Conservation (phyloP, 164 flowering plant species). For the Liriodendron chinense region DNA sequence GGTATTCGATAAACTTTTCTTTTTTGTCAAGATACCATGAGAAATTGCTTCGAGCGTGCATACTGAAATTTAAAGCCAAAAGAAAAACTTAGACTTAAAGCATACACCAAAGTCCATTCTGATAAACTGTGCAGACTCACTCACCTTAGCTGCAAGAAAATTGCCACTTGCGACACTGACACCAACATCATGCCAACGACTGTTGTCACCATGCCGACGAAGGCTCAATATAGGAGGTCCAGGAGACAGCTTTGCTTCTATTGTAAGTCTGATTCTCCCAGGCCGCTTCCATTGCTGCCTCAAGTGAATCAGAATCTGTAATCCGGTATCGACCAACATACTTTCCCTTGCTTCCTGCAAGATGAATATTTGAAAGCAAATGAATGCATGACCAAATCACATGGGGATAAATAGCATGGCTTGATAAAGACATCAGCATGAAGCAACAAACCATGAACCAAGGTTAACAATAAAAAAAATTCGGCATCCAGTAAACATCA, state of each 20-base stretch:
- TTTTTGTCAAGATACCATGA: neutral
- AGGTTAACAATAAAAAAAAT: neutral
- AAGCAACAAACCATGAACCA: neutral
- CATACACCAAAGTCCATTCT: too few relatives aligned
- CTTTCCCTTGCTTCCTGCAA: constrained; percentile 69
- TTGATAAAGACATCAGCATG: neutral
- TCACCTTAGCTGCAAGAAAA: constrained; percentile 93
- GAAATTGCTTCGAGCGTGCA: neutral
- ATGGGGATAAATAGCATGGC: neutral
- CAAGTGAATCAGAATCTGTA: constrained; percentile 72
- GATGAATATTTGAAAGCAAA: constrained; percentile 4
- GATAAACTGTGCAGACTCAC: constrained; percentile 1
- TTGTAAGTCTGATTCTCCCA: constrained; percentile 66
- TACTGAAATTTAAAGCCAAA: neutral
- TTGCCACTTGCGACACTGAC: constrained; percentile 96
- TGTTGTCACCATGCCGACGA: constrained; percentile 88
- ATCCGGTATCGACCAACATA: constrained; percentile 83
- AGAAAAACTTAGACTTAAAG: too few relatives aligned
- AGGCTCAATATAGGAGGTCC: constrained; percentile 79
- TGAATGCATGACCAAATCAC: neutral
- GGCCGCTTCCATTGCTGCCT: constrained; percentile 95
- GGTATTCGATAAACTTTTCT: neutral
- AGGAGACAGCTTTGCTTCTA: constrained; percentile 93
- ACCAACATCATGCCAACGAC: constrained; percentile 91
- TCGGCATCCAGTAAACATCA: neutral